phyloP scores from a whole-genome alignment of 164 flowering plant genomes.

The Stephania yunnanensis region DNA sequence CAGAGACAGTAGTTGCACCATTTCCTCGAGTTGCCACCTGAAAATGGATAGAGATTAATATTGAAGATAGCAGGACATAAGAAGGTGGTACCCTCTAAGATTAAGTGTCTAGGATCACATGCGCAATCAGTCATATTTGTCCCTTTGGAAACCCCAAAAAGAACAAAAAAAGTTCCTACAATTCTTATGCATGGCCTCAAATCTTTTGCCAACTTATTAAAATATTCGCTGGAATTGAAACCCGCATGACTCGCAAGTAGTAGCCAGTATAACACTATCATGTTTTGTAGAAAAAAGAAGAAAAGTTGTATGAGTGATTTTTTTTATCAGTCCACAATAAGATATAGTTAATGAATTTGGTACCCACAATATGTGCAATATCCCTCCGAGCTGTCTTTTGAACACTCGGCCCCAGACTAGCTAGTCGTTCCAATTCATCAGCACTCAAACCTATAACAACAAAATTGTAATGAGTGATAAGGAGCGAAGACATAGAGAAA shows the following conservation, averaged over 20 bases:
- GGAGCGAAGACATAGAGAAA: background rate
- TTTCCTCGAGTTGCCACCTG: conserved; percentile 75
- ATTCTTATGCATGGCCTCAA: too few relatives aligned
- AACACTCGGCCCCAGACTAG: conserved; percentile 56
- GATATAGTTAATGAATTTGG: background rate
- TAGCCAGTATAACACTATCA: too few relatives aligned
- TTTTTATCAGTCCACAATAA: background rate
- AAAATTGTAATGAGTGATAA: background rate
- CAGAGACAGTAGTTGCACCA: conserved; percentile 97
- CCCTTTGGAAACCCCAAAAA: too few relatives aligned
- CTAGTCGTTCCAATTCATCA: conserved; percentile 71
- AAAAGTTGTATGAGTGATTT: background rate
- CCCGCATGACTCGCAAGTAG: background rate
- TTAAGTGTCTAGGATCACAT: too few relatives aligned
- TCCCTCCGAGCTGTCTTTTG: conserved; percentile 95
- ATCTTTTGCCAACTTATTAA: background rate
- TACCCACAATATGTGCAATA: conserved; percentile 84
- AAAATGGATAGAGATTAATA: conserved; percentile 6
- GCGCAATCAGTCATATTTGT: too few relatives aligned
- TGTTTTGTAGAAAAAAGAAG: background rate
- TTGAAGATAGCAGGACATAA: background rate
- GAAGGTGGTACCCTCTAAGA: too few relatives aligned
- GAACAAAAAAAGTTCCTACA: too few relatives aligned
- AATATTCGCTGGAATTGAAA: too few relatives aligned
- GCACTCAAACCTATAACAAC: conserved; percentile 44